Percentiles rank a stretch among this genome's conserved stretches.
Evolutionary conservation across 179 eudicot genomes (phyloP).

Genomic region (Pouteria campechiana): DNA sequence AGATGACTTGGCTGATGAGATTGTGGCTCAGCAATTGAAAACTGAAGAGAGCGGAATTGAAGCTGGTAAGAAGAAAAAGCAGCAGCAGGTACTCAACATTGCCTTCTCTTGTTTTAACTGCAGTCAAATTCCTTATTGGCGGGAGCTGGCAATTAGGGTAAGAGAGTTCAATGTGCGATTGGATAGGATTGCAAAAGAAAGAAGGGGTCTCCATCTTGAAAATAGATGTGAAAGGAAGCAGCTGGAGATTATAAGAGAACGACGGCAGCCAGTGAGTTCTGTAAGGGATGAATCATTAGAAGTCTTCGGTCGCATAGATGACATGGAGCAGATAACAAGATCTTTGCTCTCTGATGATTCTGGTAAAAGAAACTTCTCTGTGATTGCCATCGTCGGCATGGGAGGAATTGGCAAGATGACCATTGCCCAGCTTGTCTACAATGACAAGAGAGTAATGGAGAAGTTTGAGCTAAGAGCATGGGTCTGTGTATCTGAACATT

Average conservation of each 20-base stretch:
- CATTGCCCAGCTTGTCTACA: conserved; percentile 1
- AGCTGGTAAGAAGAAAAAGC: background rate
- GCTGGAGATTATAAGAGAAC: too few species aligned
- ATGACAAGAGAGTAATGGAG: background rate
- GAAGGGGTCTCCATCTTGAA: too few species aligned
- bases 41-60: conserved; percentile 6
- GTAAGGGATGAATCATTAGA: background rate
- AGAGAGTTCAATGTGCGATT: too few species aligned
- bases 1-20: conserved; percentile 16
- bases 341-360: background rate
- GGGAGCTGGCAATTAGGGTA: too few species aligned
- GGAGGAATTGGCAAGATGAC: conserved; percentile 4
- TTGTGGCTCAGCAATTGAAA: conserved; percentile 14
- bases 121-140: too few species aligned
- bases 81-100: conserved; percentile 4
- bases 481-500: conserved; percentile 1
- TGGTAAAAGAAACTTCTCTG: background rate
- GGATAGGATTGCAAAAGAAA: too few species aligned
- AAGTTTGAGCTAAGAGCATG: conserved; percentile 3
- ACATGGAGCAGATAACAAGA: background rate
- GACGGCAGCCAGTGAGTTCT: too few species aligned
- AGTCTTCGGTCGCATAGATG: background rate
- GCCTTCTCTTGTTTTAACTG: too few species aligned
- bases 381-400: conserved; percentile 1
- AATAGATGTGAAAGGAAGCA: too few species aligned